Evolutionary conservation across 1,284 basidiomycete species (phyloP), one percentile per base, ranked within the genome.

Genomic region (Farysia itapuensis): DNA sequence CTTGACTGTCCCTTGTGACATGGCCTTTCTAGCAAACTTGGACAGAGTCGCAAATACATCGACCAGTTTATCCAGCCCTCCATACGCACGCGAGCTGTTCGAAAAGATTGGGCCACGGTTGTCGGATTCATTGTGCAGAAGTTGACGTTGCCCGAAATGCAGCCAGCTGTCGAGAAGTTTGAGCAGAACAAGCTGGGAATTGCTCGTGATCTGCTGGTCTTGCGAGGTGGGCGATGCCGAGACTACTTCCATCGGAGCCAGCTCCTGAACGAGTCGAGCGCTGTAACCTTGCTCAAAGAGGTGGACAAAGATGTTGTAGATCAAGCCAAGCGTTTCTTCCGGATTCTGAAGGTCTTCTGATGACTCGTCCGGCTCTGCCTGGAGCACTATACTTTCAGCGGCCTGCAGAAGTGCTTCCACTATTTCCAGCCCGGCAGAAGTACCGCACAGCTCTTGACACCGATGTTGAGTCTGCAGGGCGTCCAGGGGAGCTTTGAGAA

Each of bases 91-190:
- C n/a, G n/a, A n/a, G n/a, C n/a, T n/a, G n/a, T n/a, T n/a, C n/a
- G n/a, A n/a, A n/a, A n/a, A n/a, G n/a, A n/a, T n/a, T n/a, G n/a
- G n/a, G n/a, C n/a, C n/a, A n/a, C n/a, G n/a, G 21, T 32, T n/a
- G n/a, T n/a, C n/a, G n/a, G n/a, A n/a, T n/a, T n/a, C n/a, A n/a
- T 24, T 46, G 33, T 7, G n/a, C 11, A 32, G 32, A 0, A 39
- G 36, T 14, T 46, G 29, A 25, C 38, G 41, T 18, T 59, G 56
- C 22, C 26, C 21, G 1, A 34, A 26, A 30, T 68, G 63, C 7
- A 68, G 42, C 49, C 59, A 65, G 35, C 43, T 40, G 29, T 68
- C 66, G 15, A 66, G 43, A 7, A 64, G 39, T 26, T 65, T 65
- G n/a, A 68, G 46, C 22, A 66, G 33, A 2, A 51, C 59, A 11